These are phyloP conservation scores for Leptoxyphium fumago DNA, from an alignment of 2,329 filamentous ascomycete genomes.

Conservation along the genomic window DNA sequence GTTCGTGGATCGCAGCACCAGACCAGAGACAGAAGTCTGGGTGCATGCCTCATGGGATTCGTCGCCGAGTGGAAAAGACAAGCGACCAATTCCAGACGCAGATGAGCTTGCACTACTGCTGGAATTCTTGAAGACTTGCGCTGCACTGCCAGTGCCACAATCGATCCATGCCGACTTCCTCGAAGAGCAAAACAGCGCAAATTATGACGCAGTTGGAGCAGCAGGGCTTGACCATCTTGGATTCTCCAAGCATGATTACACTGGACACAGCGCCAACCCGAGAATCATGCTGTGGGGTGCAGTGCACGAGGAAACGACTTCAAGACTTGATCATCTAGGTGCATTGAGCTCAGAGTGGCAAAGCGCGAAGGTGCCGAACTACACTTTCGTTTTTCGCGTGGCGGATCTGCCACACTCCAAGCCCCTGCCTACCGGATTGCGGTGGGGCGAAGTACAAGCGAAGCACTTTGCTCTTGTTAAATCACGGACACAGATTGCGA, in stretches of 20 bases:
- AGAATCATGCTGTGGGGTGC: conserved; percentile 18
- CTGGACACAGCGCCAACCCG: conserved; percentile 6
- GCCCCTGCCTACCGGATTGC: conserved; percentile 33
- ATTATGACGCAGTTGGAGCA: background rate
- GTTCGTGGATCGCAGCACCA: conserved; percentile 45
- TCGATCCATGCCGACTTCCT: background rate
- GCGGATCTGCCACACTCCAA: conserved; percentile 1
- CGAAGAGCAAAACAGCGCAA: background rate
- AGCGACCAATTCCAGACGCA: background rate
- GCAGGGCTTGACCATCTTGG: conserved; percentile 1
- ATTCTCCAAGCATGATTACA: conserved; percentile 9
- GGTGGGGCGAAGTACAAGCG: conserved; percentile 39
- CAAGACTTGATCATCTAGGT: conserved; percentile 9
- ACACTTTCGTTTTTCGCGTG: conserved; percentile 14
- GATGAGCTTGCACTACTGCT: background rate
- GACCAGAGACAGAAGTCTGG: conserved; percentile 51
- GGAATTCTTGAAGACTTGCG: background rate
- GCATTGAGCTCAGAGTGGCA: conserved; percentile 9
- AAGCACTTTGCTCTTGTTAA: conserved; percentile 43
- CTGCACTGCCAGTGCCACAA: background rate
- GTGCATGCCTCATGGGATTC: conserved; percentile 32
- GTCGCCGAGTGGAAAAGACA: background rate
- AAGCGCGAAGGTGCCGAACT: conserved; percentile 8
- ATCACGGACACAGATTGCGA: conserved; percentile 40
- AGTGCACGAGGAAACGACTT: conserved; percentile 13